phyloP scores from a whole-genome alignment of 2,329 filamentous ascomycete species.

The Eurotiales sp. region DNA sequence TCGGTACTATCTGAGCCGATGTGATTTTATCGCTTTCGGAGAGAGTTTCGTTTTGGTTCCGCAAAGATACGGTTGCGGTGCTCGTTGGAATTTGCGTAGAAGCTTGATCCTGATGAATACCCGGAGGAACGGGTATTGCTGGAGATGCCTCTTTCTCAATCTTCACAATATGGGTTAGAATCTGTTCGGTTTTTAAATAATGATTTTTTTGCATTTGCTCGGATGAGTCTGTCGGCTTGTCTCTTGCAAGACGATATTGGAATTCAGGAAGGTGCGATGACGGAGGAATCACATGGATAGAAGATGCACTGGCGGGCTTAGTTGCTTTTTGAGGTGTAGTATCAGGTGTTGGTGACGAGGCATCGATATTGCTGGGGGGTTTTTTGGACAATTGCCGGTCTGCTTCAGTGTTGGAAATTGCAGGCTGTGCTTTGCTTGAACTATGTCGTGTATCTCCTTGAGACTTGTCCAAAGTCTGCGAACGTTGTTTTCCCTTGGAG shows the following conservation, averaged over 20 bases:
- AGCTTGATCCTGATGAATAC: neutral
- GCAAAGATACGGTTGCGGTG: neutral
- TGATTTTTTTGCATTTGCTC: slow-evolving; percentile 8
- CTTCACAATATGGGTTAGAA: neutral
- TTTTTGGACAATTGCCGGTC: neutral
- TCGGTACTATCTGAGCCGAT: slow-evolving; percentile 35
- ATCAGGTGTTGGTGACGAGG: neutral
- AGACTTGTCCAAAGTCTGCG: neutral
- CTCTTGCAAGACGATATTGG: slow-evolving; percentile 30
- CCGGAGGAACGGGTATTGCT: neutral
- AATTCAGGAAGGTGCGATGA: slow-evolving; percentile 38
- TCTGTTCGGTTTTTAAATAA: slow-evolving; percentile 11
- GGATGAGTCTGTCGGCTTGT: neutral
- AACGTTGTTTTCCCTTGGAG: neutral
- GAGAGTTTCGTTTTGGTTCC: neutral
- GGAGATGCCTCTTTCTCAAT: neutral
- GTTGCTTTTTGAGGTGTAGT: neutral
- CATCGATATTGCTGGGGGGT: neutral
- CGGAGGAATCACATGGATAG: slow-evolving; percentile 30
- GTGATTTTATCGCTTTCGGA: slow-evolving; percentile 26
- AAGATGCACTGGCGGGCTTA: slow-evolving; percentile 17
- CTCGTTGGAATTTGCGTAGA: neutral
- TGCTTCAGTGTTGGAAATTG: neutral
- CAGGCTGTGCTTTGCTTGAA: neutral
- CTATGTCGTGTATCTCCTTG: neutral